Base-by-base conservation (phyloP, 75 land plant genomes). In the Chamaecyparis obtusa region DNA sequence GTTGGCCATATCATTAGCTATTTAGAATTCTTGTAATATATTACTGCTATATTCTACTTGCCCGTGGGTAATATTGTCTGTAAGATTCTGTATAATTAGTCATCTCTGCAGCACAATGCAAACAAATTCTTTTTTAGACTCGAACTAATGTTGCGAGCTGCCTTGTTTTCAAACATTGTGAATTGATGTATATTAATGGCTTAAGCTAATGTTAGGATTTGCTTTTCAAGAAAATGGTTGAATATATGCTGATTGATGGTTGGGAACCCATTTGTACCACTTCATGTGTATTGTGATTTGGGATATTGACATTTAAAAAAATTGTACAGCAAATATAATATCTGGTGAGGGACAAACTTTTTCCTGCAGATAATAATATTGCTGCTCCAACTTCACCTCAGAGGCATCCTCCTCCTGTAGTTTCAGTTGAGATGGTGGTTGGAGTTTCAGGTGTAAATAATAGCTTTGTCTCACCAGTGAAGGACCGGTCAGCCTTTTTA, bases 381-480 rank as follows among this genome's bases (percentile, higher is more conserved):
- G 94, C 88, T 85, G 85, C 84, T 44, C 51, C 89, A 8, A 60
- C 87, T 75, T 95, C 97, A 17, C 97, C 96, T 9, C 92, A 93
- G 89, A 95, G 93, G 84, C 37, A 19, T 83, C n/a, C 48, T 54
- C 39, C 87, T 36, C 17, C 87, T 48, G 27, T 44, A 88, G 24
- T 85, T 32, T 86, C 91, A 80, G 76, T 75, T 56, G 96, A 93
- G 35, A 82, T 46, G 41, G 71, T 39, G 39, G 67, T 88, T 51
- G 91, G 92, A 88, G 90, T 86, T 8, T 88, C 90, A 54, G 90
- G 88, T 19, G 92, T 90, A 57, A 89, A 93, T 37, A 91, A 90
- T 64, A 89, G 92, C 60, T 92, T 98, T 86, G 87, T 91, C 37
- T 94, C 99, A 44, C 97, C 99, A 60, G 94, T 92, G 55, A 96